Evolutionary conservation across 2,329 filamentous ascomycete genomes (phyloP).

Genomic region (Alternaria triticina): DNA sequence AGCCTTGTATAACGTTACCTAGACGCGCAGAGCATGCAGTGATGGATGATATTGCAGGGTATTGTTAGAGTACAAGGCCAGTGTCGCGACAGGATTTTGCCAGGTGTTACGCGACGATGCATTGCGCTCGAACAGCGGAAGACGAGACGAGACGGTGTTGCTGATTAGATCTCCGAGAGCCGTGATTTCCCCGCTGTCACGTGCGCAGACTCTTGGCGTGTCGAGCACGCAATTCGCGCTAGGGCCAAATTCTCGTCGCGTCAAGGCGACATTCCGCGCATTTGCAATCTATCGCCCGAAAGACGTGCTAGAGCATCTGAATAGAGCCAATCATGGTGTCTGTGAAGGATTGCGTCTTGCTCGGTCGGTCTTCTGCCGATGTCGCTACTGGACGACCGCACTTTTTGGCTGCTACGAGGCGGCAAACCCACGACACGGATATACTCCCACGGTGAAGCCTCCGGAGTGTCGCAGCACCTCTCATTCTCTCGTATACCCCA

Average conservation of each 20-base stretch:
- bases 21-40: background rate
- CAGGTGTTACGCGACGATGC: background rate
- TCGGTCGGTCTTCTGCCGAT: conserved; percentile 39
- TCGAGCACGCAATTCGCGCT: conserved; percentile 38
- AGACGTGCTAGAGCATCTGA: conserved; percentile 13
- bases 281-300: conserved; percentile 36
- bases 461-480: conserved; percentile 14
- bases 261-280: conserved; percentile 33
- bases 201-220: conserved; percentile 1
- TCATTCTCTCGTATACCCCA: conserved; percentile 11
- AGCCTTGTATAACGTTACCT: background rate
- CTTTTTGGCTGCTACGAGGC: conserved; percentile 24
- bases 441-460: conserved; percentile 22
- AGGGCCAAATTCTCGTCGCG: conserved; percentile 34
- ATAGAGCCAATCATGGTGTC: conserved; percentile 38
- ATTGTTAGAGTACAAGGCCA: too few relatives aligned
- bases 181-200: conserved; percentile 22
- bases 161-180: conserved; percentile 29
- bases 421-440: conserved; percentile 8
- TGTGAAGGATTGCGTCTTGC: conserved; percentile 26
- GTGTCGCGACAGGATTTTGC: background rate
- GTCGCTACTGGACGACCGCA: conserved; percentile 29
- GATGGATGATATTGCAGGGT: too few relatives aligned
- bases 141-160: background rate
- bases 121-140: background rate